These are phyloP conservation scores for Ceraceosorus guamensis DNA, from an alignment of 1,284 basidiomycete genomes.

Conservation along the genomic window DNA sequence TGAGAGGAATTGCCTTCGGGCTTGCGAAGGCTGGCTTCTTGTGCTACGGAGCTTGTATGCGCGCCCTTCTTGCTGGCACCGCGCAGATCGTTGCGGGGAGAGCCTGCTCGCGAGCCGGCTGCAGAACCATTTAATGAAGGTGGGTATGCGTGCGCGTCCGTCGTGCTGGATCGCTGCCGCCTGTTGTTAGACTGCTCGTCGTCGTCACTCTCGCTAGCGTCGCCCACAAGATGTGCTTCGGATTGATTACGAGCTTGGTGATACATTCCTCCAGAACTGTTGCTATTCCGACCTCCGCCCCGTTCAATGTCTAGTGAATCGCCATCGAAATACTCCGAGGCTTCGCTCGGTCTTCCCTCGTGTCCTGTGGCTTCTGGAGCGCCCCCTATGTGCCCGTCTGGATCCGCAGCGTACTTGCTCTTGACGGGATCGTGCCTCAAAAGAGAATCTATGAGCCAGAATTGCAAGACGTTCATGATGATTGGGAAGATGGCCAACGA, in stretches of 20 bases:
- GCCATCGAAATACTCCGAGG: neutral
- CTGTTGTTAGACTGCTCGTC: neutral
- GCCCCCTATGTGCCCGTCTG: slow-evolving; percentile 2
- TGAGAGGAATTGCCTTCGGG: neutral
- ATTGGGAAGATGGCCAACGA: slow-evolving; percentile 90
- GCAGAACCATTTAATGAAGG: neutral
- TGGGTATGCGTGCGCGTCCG: slow-evolving; percentile 5
- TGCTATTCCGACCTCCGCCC: neutral
- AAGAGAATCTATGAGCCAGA: slow-evolving; percentile 47
- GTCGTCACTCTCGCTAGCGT: slow-evolving; percentile 6
- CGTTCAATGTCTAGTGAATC: no score
- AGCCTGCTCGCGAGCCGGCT: neutral
- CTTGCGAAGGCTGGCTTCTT: neutral
- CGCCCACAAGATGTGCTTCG: slow-evolving; percentile 5
- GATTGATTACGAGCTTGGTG: neutral
- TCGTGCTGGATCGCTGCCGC: neutral
- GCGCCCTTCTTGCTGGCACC: neutral
- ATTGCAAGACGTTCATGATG: slow-evolving; percentile 61
- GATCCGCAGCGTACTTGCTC: slow-evolving; percentile 24
- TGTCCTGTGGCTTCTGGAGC: neutral
- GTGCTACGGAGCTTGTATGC: neutral
- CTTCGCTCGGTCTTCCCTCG: neutral
- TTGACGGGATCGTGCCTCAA: slow-evolving; percentile 38
- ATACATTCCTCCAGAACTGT: neutral
- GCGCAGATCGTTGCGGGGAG: neutral